A percentile compares a stretch with the other conserved stretches of the same genome.
These are phyloP conservation scores for Tulasnella sp. DNA, from an alignment of 768 basidiomycete genomes.

Conservation along the genomic window DNA sequence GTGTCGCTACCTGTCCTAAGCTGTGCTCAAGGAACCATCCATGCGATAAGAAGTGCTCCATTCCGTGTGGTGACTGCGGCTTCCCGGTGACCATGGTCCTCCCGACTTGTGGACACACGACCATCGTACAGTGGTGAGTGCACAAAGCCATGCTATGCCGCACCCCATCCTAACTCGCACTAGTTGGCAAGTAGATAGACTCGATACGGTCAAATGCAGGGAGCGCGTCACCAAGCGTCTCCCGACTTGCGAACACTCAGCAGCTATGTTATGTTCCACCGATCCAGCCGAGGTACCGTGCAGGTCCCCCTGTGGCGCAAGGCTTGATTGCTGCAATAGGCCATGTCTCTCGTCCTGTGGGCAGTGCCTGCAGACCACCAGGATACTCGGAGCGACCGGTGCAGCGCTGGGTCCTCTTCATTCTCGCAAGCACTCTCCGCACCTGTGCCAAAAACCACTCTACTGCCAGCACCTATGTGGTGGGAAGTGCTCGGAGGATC, in stretches of 20 bases:
- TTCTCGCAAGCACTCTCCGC: conserved; percentile 29
- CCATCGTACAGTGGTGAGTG: background rate
- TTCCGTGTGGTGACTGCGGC: background rate
- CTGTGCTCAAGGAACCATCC: conserved; percentile 1
- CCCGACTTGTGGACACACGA: conserved; percentile 37
- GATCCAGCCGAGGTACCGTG: conserved; percentile 35
- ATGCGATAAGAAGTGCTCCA: background rate
- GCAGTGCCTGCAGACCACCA: conserved; percentile 34
- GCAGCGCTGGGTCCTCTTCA: background rate
- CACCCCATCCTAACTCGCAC: background rate
- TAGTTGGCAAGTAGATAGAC: conserved; percentile 37
- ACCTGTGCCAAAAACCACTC: conserved; percentile 40
- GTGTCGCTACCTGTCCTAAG: background rate
- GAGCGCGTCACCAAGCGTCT: conserved; percentile 34
- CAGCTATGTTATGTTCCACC: conserved; percentile 35
- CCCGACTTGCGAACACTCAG: conserved; percentile 42
- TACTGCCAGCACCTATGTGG: conserved; percentile 48
- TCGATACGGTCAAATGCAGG: conserved; percentile 35
- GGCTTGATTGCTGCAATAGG: conserved; percentile 43
- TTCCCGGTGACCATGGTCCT: conserved; percentile 37
- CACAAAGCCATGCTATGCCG: background rate
- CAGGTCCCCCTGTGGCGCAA: conserved; percentile 30
- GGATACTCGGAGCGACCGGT: background rate
- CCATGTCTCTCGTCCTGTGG: conserved; percentile 38
- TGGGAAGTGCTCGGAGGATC: conserved; percentile 35